These are phyloP conservation scores for Corymbia maculata DNA, from an alignment of 345 rosid genomes.

Conservation along the genomic window DNA sequence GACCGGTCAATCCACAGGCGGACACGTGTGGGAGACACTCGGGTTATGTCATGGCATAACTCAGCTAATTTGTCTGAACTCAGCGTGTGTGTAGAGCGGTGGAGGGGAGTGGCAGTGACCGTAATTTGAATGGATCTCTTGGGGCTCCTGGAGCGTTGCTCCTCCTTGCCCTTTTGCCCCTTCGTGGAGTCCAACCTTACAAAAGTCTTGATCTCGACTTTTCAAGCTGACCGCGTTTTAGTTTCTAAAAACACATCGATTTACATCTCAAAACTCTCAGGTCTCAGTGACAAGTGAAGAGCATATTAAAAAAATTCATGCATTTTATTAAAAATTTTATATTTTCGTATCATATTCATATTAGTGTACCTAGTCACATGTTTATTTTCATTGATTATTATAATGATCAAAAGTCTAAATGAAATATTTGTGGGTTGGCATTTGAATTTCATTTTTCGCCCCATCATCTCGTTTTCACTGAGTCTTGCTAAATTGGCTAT, in stretches of 20 bases:
- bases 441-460: background rate
- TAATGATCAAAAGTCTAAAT: background rate
- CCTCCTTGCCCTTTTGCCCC: background rate
- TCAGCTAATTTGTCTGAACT: background rate
- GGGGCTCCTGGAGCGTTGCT: background rate
- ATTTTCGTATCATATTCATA: background rate
- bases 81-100: background rate
- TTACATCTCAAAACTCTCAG: rapidly evolving
- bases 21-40: background rate
- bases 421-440: background rate
- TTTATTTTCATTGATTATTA: background rate
- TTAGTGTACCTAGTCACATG: too few species aligned
- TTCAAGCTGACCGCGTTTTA: background rate
- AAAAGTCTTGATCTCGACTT: background rate
- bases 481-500: background rate
- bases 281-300: background rate
- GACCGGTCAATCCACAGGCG: background rate
- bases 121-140: background rate
- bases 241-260: background rate
- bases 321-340: background rate
- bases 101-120: background rate
- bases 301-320: rapidly evolving
- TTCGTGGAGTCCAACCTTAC: background rate
- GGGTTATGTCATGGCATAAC: background rate
- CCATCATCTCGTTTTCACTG: background rate